These are phyloP conservation scores for Ambrosia artemisiifolia DNA, from an alignment of 129 eudicot genomes.

Conservation along the genomic window DNA sequence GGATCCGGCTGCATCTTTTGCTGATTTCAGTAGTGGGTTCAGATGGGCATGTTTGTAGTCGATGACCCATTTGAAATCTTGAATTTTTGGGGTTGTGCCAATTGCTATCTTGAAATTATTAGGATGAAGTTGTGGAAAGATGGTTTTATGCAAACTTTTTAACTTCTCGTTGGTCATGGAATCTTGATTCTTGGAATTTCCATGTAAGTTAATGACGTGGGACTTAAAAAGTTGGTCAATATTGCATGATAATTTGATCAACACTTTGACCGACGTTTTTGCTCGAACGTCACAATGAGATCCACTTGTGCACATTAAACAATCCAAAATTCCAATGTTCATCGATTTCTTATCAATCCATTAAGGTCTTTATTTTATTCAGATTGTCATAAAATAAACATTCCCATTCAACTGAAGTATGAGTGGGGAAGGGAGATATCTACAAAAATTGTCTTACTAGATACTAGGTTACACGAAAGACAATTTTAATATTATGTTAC, in stretches of 20 bases:
- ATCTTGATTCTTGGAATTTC: conserved; percentile 46
- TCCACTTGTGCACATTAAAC: no score
- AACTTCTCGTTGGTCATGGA: conserved; percentile 15
- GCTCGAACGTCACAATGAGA: background rate
- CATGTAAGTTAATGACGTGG: conserved; percentile 33
- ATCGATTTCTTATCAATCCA: no score
- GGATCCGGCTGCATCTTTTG: conserved; percentile 25
- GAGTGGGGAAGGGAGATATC: no score
- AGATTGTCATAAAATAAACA: no score
- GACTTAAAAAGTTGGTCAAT: background rate
- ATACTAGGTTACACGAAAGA: no score
- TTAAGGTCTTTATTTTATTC: no score
- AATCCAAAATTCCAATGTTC: no score
- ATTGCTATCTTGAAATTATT: background rate
- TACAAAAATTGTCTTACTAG: no score
- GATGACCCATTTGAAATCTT: conserved; percentile 23
- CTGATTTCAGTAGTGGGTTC: conserved; percentile 23
- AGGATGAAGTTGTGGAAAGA: conserved; percentile 5
- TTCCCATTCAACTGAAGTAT: no score
- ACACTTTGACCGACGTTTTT: background rate
- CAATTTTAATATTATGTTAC: no score
- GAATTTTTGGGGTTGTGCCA: conserved; percentile 1
- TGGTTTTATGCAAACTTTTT: conserved; percentile 22
- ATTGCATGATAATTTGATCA: background rate
- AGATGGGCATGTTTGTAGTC: conserved; percentile 32